Evolutionary conservation across 306 rosid species (phyloP).

Genomic region (Dryas alaskensis): DNA sequence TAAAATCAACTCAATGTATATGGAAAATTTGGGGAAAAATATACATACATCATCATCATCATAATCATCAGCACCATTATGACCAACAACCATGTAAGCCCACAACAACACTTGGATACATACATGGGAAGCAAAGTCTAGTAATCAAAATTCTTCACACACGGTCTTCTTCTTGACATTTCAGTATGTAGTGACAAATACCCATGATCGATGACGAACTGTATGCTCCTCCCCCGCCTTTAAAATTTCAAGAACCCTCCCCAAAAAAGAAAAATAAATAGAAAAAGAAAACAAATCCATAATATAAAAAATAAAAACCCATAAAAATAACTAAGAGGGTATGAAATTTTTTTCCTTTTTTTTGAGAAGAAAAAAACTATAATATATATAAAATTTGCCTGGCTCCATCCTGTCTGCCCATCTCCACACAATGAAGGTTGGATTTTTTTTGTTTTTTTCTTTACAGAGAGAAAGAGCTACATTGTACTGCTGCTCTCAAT

Average conservation of each 20-base stretch:
- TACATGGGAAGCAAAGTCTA: constrained; percentile 15
- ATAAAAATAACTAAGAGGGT: constrained; percentile 25
- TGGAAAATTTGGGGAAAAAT: constrained; percentile 16
- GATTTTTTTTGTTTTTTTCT: constrained; percentile 10
- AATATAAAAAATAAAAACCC: constrained; percentile 9
- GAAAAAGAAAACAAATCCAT: neutral
- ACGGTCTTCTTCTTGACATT: constrained; percentile 24
- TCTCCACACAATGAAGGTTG: constrained; percentile 51
- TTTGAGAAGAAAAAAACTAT: constrained; percentile 8
- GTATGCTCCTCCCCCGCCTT: constrained; percentile 21
- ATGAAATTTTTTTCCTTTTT: constrained; percentile 3
- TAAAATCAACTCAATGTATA: constrained; percentile 9
- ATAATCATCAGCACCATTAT: constrained; percentile 15
- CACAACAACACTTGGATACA: constrained; percentile 19
- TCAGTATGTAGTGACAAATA: constrained; percentile 11
- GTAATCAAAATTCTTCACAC: constrained; percentile 22
- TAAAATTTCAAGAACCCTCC: constrained; percentile 13
- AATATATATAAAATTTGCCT: constrained; percentile 38
- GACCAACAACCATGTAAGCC: constrained; percentile 5
- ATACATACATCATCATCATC: constrained; percentile 19
- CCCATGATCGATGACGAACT: constrained; percentile 31
- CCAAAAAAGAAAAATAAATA: neutral
- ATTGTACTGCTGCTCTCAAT: constrained; percentile 45
- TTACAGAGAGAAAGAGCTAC: constrained; percentile 55
- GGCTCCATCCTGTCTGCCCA: constrained; percentile 65